Conservation (phyloP, 768 basidiomycete species). For the Boletus subparvulus region DNA sequence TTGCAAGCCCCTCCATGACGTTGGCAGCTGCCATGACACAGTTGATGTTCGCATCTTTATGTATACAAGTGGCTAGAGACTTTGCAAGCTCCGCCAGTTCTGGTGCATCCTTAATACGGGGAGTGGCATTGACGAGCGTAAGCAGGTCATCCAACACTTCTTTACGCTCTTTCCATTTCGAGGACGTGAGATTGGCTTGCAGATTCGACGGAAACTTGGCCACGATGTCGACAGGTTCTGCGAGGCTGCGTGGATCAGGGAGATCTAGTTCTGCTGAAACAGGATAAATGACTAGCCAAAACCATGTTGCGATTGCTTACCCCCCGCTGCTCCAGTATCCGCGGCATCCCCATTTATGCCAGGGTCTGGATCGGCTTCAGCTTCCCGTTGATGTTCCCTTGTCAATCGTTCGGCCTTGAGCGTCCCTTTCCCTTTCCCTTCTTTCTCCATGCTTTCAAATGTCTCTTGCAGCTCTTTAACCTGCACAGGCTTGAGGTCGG, state of each 20-base stretch:
- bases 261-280: conserved; percentile 45
- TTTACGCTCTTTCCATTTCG: conserved; percentile 98
- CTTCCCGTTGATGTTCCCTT: conserved; percentile 71
- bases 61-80: conserved; percentile 76
- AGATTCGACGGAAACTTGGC: conserved; percentile 74
- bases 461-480: conserved; percentile 92
- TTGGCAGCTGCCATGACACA: conserved; percentile 89
- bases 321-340: conserved; percentile 53
- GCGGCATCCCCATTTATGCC: conserved; percentile 36
- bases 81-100: conserved; percentile 76
- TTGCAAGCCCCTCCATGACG: conserved; percentile 83
- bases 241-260: conserved; percentile 75
- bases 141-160: conserved; percentile 84
- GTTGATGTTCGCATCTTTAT: conserved; percentile 90
- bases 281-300: conserved; percentile 7
- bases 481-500: conserved; percentile 94
- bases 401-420: conserved; percentile 81
- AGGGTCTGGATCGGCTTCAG: conserved; percentile 42
- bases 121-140: conserved; percentile 63
- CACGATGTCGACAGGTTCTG: conserved; percentile 79
- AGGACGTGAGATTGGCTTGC: conserved; percentile 73
- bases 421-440: conserved; percentile 81
- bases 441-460: conserved; percentile 80
- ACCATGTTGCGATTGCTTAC: conserved; percentile 32
- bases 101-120: conserved; percentile 75